Percentiles rank a stretch among this genome's conserved stretches.
Conservation (phyloP, 306 rosid genomes). For the Cucurbita argyrosperma region DNA sequence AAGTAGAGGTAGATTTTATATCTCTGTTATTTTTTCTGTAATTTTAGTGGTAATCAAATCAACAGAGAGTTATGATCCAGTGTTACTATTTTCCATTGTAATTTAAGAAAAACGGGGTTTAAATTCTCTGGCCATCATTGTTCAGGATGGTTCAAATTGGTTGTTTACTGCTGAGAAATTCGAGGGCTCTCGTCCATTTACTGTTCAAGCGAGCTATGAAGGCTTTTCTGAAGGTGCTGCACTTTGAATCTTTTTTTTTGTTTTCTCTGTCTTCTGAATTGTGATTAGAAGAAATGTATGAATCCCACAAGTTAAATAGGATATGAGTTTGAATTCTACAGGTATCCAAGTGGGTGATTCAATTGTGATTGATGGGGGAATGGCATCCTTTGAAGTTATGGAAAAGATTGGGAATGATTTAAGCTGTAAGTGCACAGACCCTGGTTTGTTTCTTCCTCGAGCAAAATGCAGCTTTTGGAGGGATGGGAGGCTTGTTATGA, state of each 20-base stretch:
- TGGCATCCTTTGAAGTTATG: conserved; percentile 63
- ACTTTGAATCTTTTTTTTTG: background rate
- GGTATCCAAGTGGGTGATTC: conserved; percentile 68
- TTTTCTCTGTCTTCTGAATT: background rate
- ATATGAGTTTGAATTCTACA: conserved; percentile 9
- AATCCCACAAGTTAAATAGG: background rate
- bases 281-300: background rate
- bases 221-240: conserved; percentile 61
- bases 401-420: conserved; percentile 57
- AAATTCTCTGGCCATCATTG: conserved; percentile 6
- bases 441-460: conserved; percentile 68
- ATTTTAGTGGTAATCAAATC: background rate
- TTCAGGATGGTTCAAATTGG: conserved; percentile 72
- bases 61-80: background rate
- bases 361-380: conserved; percentile 79
- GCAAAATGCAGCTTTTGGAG: conserved; percentile 87
- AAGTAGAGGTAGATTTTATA: conserved; percentile 44
- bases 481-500: conserved; percentile 63
- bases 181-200: conserved; percentile 61
- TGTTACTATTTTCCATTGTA: background rate
- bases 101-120: background rate
- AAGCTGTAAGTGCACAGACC: conserved; percentile 62
- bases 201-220: conserved; percentile 53
- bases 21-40: background rate
- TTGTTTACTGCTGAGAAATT: conserved; percentile 44